Evolutionary conservation across 1,139 yeast species (phyloP).

Genomic region (Blastobotrys ciferrii): DNA sequence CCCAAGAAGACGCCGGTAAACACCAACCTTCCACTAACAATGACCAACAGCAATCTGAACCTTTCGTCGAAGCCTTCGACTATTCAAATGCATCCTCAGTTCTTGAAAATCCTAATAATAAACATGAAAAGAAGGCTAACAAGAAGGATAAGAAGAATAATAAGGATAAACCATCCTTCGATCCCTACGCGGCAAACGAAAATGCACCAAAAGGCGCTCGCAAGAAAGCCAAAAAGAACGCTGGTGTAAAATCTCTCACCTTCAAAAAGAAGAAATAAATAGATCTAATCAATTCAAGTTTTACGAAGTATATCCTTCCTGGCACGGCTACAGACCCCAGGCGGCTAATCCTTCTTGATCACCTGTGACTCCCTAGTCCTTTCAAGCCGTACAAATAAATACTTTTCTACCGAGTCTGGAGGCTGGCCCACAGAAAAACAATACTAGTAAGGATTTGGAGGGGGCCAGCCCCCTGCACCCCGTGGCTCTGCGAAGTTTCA

Average conservation of each 20-base stretch:
- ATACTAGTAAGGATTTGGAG: too few species aligned
- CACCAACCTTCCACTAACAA: conserved; percentile 12
- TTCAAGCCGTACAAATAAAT: too few species aligned
- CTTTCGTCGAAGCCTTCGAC: conserved; percentile 30
- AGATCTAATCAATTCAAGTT: background rate
- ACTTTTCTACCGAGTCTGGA: too few species aligned
- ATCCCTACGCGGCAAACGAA: conserved; percentile 25
- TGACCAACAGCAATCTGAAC: conserved; percentile 9
- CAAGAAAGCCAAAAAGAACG: conserved; percentile 22
- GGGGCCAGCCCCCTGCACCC: too few species aligned
- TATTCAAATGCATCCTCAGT: conserved; percentile 25
- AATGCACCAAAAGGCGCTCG: conserved; percentile 5
- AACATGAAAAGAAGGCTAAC: conserved; percentile 12
- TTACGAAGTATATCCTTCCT: too few species aligned
- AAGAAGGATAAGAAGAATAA: conserved; percentile 12
- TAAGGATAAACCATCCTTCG: conserved; percentile 21
- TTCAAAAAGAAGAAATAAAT: conserved; percentile 22
- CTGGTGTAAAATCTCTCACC: conserved; percentile 25
- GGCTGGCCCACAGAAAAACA: too few species aligned
- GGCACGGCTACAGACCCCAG: too few species aligned
- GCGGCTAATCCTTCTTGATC: too few species aligned
- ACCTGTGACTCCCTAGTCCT: too few species aligned
- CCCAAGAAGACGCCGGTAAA: conserved; percentile 11
- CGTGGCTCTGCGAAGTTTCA: too few species aligned
- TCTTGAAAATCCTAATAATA: conserved; percentile 15